Base-by-base conservation (phyloP, 768 basidiomycete genomes). In the Boletus sp. region DNA sequence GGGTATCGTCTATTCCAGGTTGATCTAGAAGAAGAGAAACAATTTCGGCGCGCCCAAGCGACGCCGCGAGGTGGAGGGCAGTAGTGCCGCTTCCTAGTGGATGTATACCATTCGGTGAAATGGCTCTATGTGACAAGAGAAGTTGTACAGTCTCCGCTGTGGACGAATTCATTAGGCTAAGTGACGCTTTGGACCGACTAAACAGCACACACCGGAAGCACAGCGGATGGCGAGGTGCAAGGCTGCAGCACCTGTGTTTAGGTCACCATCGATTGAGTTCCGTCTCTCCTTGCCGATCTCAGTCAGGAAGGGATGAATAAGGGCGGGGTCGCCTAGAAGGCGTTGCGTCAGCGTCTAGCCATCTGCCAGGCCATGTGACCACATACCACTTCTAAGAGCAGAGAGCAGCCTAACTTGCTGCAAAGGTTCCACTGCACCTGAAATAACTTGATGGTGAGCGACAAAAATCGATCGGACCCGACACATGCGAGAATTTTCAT, bases 181-280 rank as follows among this genome's bases (percentile, higher is more conserved):
- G 29, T 39, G 53, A 44, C 17, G 15, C 19, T 6, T 30, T 34
- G 33, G n/a, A n/a, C 15, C 33, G 9, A 44, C n/a, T 7, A 39
- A 15, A 48, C 19, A 37, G 7, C n/a, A 73, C 83, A 23, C 61
- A 88, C 88, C 79, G 10, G 85, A 84, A 54, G 82, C 89, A 67
- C 90, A 92, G 40, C 88, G 81, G n/a, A 93, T 83, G 11, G 88
- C 90, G 3, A 93, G 80, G 69, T 93, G 90, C 7, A 93, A 72
- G 0, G 88, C 87, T 3, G 88, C 85, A 6, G 88, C 86, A 13
- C 82, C 87, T 1, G 84, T 79, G 64, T 90, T 85, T 0, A 83
- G 54, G 15, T 79, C 77, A 14, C 69, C 72, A 19, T 80, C 82
- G 0, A 65, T 51, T 21, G 80, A 78, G 25, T 69, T 77, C 5